A percentile compares a stretch with the other conserved stretches of the same genome.
These are phyloP conservation scores for Rhytidhysteron rufulum DNA, from an alignment of 2,329 filamentous ascomycete genomes.

Conservation along the genomic window DNA sequence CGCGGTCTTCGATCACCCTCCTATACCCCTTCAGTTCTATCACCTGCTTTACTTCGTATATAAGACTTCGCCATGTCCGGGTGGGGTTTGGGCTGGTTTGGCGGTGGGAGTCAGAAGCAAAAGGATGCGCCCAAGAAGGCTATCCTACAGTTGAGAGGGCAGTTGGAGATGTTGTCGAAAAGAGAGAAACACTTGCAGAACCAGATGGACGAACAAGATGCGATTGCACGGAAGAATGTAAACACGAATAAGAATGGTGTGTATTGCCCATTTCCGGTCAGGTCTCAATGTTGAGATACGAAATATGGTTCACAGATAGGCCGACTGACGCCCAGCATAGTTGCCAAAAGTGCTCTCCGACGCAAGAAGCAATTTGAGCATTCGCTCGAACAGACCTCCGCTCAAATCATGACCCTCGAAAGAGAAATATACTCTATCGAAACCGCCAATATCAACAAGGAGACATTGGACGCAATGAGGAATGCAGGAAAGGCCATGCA, in stretches of 20 bases:
- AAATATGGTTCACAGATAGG: not conserved
- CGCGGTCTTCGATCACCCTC: no score
- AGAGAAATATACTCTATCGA: slow-evolving; percentile 96
- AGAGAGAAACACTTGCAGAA: slow-evolving; percentile 84
- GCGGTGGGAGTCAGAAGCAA: slow-evolving; percentile 76
- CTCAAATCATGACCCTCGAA: slow-evolving; percentile 88
- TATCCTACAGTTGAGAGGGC: slow-evolving; percentile 79
- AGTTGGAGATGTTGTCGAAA: slow-evolving; percentile 97
- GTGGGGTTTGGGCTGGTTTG: slow-evolving; percentile 72
- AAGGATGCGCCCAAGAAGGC: slow-evolving; percentile 97
- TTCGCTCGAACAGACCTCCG: slow-evolving; percentile 82
- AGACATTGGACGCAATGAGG: slow-evolving; percentile 93
- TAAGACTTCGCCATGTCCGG: slow-evolving; percentile 36
- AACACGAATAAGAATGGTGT: slow-evolving; percentile 85
- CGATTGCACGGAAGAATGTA: slow-evolving; percentile 82
- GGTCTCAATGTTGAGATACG: not conserved
- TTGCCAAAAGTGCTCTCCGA: slow-evolving; percentile 82
- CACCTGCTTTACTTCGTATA: no score
- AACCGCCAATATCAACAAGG: slow-evolving; percentile 96
- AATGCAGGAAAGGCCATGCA: slow-evolving; percentile 87
- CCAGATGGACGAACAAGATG: slow-evolving; percentile 91
- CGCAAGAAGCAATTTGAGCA: slow-evolving; percentile 94
- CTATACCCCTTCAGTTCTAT: no score
- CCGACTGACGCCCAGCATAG: slow-evolving; percentile 46
- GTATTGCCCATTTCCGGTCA: slow-evolving; percentile 24